These are phyloP conservation scores for Neurospora sp. DNA, from an alignment of 495 filamentous ascomycete species.

Conservation along the genomic window DNA sequence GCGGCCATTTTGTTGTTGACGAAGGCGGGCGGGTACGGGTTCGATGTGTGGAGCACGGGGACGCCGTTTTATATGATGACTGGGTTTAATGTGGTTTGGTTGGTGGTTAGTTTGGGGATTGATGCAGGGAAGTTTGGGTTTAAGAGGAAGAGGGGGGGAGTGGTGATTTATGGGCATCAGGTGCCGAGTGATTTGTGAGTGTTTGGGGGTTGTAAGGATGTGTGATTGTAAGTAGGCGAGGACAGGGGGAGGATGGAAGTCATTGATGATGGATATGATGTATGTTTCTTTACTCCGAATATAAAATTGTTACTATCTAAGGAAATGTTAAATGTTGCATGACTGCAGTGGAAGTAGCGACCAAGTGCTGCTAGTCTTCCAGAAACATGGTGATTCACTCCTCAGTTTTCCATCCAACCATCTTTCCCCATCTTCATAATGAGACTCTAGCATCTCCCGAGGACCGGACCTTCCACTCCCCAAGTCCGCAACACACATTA, in stretches of 20 bases:
- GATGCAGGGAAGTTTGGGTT: constrained; percentile 15
- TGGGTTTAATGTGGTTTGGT: constrained; percentile 65
- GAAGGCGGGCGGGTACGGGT: constrained; percentile 80
- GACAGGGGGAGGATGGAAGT: not conserved
- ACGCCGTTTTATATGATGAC: constrained; percentile 92
- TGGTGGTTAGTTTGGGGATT: constrained; percentile 46
- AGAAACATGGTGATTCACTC: not conserved
- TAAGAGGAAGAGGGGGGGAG: not conserved
- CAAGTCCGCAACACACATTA: not conserved
- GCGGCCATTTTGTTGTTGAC: constrained; percentile 84
- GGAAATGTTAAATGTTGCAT: not conserved
- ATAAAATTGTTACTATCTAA: not conserved
- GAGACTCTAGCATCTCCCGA: not conserved
- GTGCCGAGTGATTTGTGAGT: not conserved
- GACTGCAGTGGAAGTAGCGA: not conserved
- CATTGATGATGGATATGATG: not conserved
- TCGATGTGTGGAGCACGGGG: constrained; percentile 57
- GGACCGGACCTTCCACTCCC: not conserved
- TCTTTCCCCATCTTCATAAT: not conserved
- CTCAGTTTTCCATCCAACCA: not conserved
- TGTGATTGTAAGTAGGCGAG: not conserved
- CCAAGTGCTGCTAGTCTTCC: not conserved
- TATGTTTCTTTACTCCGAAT: not conserved
- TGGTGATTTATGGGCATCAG: not conserved
- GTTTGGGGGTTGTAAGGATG: not conserved